Base-by-base conservation (phyloP, 768 basidiomycete species). In the Boletus patriciae region DNA sequence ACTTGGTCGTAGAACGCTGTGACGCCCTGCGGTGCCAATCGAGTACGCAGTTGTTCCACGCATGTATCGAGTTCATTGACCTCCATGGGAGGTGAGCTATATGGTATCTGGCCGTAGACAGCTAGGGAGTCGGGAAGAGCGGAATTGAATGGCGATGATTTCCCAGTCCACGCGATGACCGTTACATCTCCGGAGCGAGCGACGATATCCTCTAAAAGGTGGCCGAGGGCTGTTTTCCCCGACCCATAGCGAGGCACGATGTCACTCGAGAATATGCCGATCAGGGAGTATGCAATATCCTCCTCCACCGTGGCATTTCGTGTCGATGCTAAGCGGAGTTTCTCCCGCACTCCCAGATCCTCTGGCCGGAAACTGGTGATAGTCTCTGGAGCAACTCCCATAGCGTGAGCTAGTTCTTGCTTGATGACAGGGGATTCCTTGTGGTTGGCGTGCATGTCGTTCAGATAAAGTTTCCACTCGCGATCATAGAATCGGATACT, bases 401-500 rank as follows among this genome's bases (percentile, higher is more conserved):
- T 58, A 7, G 56, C 56, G 16, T 52, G 29, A 29, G 29, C 29
- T 29, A 29, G 29, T 29, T 29, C 29, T 29, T 29, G 7, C 29
- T 10, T 29, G 29, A 29, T 29, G 29, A 9, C 29, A 29, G 29
- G 29, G 29, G 29, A 29, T 29, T 29, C 29, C 29, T 62, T 58
- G 34, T 63, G 62, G 29, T 63, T 60, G 18, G 37, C 2, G 2
- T 36, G 33, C 3, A 5, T 27, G 23, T 63, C 62, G 7, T 45
- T 40, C 12, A 53, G 48, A 19, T 56, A 63, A 6, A 25, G 48
- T 15, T 54, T 47, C 62, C 62, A 63, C 0, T 55, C 36, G 3
- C 41, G 23, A 16, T 52, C 55, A 8, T 50, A 63, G 29, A 63
- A 63, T 8, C 61, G 33, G 41, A 62, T 31, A 19, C 52, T 43